phyloP scores from a whole-genome alignment of 345 rosid genomes.

The Erucastrum elatum region DNA sequence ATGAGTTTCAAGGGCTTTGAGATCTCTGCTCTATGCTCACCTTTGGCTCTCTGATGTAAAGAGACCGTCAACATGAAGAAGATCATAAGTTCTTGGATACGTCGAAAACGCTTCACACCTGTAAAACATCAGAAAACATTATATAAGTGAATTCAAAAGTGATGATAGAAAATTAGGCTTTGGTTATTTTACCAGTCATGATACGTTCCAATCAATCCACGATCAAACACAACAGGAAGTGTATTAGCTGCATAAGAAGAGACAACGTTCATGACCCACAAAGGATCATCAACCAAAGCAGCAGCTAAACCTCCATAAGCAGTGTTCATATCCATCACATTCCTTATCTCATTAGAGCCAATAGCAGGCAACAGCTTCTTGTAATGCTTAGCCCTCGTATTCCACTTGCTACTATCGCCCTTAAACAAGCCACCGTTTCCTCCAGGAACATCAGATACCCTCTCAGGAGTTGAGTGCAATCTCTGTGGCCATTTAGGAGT shows the following conservation, averaged over 20 bases:
- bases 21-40: background rate
- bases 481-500: background rate
- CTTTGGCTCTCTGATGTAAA: background rate
- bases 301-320: background rate
- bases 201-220: background rate
- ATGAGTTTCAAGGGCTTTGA: background rate
- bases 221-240: background rate
- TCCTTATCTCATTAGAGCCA: background rate
- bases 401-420: background rate
- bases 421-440: background rate
- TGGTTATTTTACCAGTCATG: background rate
- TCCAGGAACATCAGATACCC: background rate
- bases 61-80: background rate
- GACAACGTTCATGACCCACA: background rate
- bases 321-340: background rate
- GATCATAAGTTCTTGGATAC: background rate
- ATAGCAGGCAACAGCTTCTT: background rate
- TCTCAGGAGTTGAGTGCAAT: background rate
- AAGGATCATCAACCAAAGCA: background rate
- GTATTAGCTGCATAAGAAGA: background rate
- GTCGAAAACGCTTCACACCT: background rate
- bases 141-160: background rate
- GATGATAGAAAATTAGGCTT: background rate
- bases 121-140: background rate
- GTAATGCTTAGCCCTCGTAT: background rate